These are phyloP conservation scores for Allium cepa DNA, from an alignment of 106 monocot species.

Conservation along the genomic window DNA sequence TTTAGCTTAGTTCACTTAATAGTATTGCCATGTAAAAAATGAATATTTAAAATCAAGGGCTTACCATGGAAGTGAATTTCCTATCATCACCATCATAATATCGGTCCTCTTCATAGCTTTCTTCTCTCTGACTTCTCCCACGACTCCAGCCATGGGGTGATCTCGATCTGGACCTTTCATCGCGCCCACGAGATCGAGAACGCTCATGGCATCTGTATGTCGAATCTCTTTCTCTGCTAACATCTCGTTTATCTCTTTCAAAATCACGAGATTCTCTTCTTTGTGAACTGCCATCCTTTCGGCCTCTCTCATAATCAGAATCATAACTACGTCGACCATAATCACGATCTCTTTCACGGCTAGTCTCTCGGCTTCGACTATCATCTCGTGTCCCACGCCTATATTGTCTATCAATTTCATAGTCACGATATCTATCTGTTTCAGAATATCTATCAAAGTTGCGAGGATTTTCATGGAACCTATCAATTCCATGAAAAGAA, in stretches of 20 bases:
- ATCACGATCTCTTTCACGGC: conserved; percentile 65
- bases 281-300: conserved; percentile 64
- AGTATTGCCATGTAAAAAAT: too few relatives aligned
- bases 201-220: conserved; percentile 51
- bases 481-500: conserved; percentile 45
- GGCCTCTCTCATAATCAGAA: conserved; percentile 76
- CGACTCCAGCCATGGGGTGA: conserved; percentile 69
- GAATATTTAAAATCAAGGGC: too few relatives aligned
- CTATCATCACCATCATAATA: conserved; percentile 72
- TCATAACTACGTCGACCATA: conserved; percentile 58
- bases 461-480: conserved; percentile 37
- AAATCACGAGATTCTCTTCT: conserved; percentile 64
- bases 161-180: conserved; percentile 83
- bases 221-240: conserved; percentile 74
- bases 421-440: conserved; percentile 49
- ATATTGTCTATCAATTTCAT: conserved; percentile 60
- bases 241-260: conserved; percentile 46
- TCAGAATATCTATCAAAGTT: conserved; percentile 43
- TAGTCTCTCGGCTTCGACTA: conserved; percentile 55
- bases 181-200: conserved; percentile 67
- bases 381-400: conserved; percentile 49
- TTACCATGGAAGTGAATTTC: conserved; percentile 3
- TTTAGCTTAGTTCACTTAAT: too few relatives aligned
- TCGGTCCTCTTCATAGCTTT: conserved; percentile 66
- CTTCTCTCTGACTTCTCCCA: conserved; percentile 70